Evolutionary conservation across 208 protist species (phyloP).

Genomic region (Trypanosoma vivax): DNA sequence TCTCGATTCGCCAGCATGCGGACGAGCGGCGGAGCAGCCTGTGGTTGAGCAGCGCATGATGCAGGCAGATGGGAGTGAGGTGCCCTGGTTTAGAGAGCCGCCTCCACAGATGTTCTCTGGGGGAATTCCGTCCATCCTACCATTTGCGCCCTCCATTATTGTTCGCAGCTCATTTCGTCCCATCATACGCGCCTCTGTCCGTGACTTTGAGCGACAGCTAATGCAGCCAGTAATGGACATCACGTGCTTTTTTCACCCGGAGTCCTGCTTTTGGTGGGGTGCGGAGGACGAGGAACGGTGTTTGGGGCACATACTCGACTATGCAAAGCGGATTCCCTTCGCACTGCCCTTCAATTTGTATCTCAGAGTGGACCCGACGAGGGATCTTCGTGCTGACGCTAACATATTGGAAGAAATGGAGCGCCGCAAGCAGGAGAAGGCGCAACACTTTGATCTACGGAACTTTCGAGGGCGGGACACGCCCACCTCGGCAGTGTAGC

Average conservation of each 20-base stretch:
- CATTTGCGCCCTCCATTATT: slow-evolving; percentile 75
- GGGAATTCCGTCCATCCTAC: slow-evolving; percentile 60
- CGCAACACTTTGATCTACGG: slow-evolving; percentile 48
- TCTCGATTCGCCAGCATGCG: neutral
- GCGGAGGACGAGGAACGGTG: slow-evolving; percentile 63
- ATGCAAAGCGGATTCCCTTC: slow-evolving; percentile 79
- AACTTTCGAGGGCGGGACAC: slow-evolving; percentile 30
- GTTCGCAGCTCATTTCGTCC: slow-evolving; percentile 49
- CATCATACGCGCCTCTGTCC: slow-evolving; percentile 27
- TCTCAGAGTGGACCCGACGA: slow-evolving; percentile 66
- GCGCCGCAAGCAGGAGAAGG: slow-evolving; percentile 30
- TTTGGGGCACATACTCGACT: slow-evolving; percentile 68
- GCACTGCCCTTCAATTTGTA: slow-evolving; percentile 84
- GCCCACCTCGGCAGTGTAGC: neutral
- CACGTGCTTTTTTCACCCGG: slow-evolving; percentile 65
- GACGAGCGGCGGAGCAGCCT: neutral
- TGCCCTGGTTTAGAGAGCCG: slow-evolving; percentile 74
- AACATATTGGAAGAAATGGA: slow-evolving; percentile 28
- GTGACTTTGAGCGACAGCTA: slow-evolving; percentile 44
- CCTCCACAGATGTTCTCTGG: slow-evolving; percentile 45
- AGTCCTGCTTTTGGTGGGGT: slow-evolving; percentile 82
- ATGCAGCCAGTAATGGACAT: slow-evolving; percentile 81
- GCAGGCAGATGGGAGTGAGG: slow-evolving; percentile 32
- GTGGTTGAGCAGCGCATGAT: slow-evolving; percentile 72
- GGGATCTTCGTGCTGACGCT: slow-evolving; percentile 31